Evolutionary conservation across 257 asterid genomes (phyloP).

Genomic region (Solanum peruvianum): DNA sequence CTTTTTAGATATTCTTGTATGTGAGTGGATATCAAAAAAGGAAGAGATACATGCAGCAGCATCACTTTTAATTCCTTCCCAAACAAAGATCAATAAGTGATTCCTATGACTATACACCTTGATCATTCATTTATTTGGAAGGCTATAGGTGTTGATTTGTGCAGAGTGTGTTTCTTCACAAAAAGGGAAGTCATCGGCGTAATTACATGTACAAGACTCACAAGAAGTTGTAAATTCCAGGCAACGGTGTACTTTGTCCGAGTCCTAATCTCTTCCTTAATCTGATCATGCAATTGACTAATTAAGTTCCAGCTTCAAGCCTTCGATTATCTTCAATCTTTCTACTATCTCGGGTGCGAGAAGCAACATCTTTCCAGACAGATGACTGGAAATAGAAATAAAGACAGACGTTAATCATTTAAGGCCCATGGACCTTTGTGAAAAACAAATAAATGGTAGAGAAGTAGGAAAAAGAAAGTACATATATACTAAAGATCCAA

Average conservation of each 20-base stretch:
- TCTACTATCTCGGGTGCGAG: neutral
- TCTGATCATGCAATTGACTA: neutral
- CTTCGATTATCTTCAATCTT: neutral
- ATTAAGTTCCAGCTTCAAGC: neutral
- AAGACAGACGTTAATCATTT: neutral
- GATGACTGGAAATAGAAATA: slow-evolving; percentile 33
- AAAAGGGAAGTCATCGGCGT: neutral
- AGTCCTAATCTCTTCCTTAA: neutral
- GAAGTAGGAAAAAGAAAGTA: neutral
- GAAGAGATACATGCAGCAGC: neutral
- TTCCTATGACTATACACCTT: neutral
- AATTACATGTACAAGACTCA: neutral
- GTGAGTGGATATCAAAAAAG: neutral
- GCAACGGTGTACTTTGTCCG: neutral
- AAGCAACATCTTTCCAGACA: neutral
- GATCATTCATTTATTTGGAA: neutral
- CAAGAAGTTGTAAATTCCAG: neutral
- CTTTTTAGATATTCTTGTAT: no score
- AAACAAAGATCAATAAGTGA: neutral
- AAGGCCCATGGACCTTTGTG: neutral
- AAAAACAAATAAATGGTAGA: neutral
- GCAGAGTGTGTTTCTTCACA: neutral
- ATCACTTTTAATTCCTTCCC: neutral
- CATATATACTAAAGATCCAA: slow-evolving; percentile 29
- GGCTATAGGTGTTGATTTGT: neutral